phyloP scores from a whole-genome alignment of 164 flowering plant genomes.

The Cinnamomum micranthum region DNA sequence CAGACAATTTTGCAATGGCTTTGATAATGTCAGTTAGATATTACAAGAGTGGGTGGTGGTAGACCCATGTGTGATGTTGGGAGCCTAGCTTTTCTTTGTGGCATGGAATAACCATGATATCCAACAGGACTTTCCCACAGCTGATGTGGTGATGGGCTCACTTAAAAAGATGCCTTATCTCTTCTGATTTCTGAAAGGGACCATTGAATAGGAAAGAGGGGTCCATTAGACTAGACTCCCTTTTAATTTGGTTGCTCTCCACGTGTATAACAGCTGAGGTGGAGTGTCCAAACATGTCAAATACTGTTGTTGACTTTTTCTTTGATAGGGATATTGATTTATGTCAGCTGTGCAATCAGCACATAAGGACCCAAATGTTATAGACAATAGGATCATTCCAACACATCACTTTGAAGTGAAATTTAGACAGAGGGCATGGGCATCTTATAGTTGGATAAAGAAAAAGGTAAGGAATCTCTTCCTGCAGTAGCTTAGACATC shows the following conservation, averaged over 20 bases:
- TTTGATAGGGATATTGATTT: neutral
- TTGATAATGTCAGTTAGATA: neutral
- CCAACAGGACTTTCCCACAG: neutral
- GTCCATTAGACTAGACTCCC: neutral
- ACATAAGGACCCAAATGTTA: no score
- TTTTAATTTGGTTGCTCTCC: neutral
- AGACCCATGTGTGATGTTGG: conserved; percentile 3
- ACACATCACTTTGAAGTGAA: no score
- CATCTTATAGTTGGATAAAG: no score
- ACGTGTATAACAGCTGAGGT: neutral
- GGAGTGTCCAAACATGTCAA: neutral
- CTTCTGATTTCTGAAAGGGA: neutral
- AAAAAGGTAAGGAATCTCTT: no score
- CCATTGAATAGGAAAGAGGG: neutral
- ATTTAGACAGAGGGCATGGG: no score
- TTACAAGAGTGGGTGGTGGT: neutral
- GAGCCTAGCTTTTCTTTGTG: neutral
- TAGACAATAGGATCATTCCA: no score
- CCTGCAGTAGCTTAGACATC: no score
- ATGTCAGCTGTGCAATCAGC: no score
- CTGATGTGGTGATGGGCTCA: neutral
- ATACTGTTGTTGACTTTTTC: neutral
- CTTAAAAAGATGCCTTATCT: neutral
- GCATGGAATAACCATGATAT: neutral
- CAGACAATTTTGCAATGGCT: neutral